Conservation (phyloP, 2,329 filamentous ascomycete genomes). For the Albophoma yamanashiensis region DNA sequence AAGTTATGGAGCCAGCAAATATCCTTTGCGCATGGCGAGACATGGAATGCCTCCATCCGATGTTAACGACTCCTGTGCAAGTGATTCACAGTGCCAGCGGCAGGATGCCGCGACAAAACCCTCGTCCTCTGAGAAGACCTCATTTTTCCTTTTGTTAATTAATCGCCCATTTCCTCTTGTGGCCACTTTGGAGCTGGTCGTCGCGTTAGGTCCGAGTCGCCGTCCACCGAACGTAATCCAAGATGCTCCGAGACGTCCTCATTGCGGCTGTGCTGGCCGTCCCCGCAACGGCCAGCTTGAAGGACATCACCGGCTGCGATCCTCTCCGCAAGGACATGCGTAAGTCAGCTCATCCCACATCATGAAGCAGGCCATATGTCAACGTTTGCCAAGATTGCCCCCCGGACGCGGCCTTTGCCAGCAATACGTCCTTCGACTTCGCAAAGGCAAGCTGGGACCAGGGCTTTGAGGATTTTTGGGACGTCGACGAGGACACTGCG, state of each 20-base stretch:
- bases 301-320: conserved; percentile 13
- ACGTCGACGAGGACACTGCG: conserved; percentile 20
- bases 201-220: background rate
- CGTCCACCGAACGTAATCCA: background rate
- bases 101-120: background rate
- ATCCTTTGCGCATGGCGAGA: background rate
- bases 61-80: background rate
- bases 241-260: background rate
- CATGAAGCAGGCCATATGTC: background rate
- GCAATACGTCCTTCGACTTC: conserved; percentile 46
- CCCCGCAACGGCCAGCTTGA: conserved; percentile 7
- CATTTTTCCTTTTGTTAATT: background rate
- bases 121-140: background rate
- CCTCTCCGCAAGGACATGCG: conserved; percentile 14
- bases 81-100: background rate
- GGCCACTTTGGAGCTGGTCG: too few relatives aligned
- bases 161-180: background rate
- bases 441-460: conserved; percentile 41
- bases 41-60: background rate
- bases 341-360: conserved; percentile 1
- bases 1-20: background rate
- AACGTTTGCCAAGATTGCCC: conserved; percentile 35
- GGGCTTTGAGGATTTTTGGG: conserved; percentile 16
- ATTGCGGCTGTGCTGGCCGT: conserved; percentile 1
- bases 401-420: conserved; percentile 56